These are phyloP conservation scores for Xerocomellus dryophilus DNA, from an alignment of 768 basidiomycete genomes.

Conservation along the genomic window DNA sequence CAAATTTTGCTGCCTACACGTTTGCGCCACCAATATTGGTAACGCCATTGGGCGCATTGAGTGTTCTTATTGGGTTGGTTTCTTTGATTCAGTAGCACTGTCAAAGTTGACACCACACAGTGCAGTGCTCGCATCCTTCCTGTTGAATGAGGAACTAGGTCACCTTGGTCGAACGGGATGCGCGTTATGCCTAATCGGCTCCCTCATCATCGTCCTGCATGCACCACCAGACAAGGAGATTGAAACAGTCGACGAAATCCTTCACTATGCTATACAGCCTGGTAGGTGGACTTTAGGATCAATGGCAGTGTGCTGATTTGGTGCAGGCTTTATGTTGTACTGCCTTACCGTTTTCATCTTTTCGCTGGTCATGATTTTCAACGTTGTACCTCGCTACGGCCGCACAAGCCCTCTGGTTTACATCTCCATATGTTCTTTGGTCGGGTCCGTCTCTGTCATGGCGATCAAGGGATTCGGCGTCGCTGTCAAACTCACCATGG, in stretches of 20 bases:
- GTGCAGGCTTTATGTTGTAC: slow-evolving; percentile 84
- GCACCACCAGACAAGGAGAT: slow-evolving; percentile 95
- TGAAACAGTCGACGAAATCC: slow-evolving; percentile 88
- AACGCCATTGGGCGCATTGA: slow-evolving; percentile 95
- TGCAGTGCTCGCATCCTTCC: slow-evolving; percentile 89
- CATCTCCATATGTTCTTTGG: slow-evolving; percentile 93
- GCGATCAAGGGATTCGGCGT: slow-evolving; percentile 98
- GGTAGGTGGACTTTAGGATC: slow-evolving; percentile 46
- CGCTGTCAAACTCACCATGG: slow-evolving; percentile 90
- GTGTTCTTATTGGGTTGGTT: slow-evolving; percentile 90
- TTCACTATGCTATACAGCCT: slow-evolving; percentile 90
- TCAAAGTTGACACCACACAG: slow-evolving; percentile 40
- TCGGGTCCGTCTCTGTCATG: slow-evolving; percentile 98
- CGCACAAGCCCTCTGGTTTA: slow-evolving; percentile 87
- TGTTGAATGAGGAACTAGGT: slow-evolving; percentile 91
- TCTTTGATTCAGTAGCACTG: not conserved
- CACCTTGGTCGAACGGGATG: slow-evolving; percentile 89
- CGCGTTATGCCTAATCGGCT: slow-evolving; percentile 78
- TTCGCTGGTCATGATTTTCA: slow-evolving; percentile 82
- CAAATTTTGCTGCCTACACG: slow-evolving; percentile 94
- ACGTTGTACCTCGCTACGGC: slow-evolving; percentile 80
- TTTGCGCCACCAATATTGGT: slow-evolving; percentile 98
- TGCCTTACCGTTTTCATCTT: slow-evolving; percentile 82
- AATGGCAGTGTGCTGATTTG: slow-evolving; percentile 7
- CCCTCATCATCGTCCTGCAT: slow-evolving; percentile 91